Conservation (phyloP, 1,284 basidiomycete species). For the Cryptococcus sp. region DNA sequence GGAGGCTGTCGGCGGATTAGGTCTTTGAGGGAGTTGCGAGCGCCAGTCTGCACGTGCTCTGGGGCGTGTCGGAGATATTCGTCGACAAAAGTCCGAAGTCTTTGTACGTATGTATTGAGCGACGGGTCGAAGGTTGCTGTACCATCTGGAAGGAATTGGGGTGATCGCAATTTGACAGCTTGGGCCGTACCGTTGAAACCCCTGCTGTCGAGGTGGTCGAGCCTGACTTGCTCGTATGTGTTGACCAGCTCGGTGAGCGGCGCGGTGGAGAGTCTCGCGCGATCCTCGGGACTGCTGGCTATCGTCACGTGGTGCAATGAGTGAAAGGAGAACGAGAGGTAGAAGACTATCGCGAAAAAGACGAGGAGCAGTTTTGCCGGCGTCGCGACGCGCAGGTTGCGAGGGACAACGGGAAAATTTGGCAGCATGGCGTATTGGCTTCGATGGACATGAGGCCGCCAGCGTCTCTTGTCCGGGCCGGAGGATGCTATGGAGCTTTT, state of each 20-base stretch:
- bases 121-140: conserved; percentile 10
- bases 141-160: conserved; percentile 13
- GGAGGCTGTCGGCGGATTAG: conserved; percentile 7
- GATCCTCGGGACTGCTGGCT: background rate
- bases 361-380: conserved; percentile 19
- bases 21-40: conserved; percentile 13
- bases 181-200: conserved; percentile 5
- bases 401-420: background rate
- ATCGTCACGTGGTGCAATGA: background rate
- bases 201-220: conserved; percentile 2
- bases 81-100: conserved; percentile 13
- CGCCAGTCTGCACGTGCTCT: conserved; percentile 6
- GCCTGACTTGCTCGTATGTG: conserved; percentile 13
- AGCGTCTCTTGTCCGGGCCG: too few species aligned
- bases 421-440: too few species aligned
- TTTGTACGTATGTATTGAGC: conserved; percentile 4
- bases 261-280: background rate
- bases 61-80: conserved; percentile 8
- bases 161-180: conserved; percentile 12
- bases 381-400: conserved; percentile 2
- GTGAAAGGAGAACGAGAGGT: conserved; percentile 9
- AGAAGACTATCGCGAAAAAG: conserved; percentile 13
- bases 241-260: conserved; percentile 11
- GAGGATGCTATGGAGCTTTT: too few species aligned
- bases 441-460: too few species aligned